Evolutionary conservation across 1,284 basidiomycete genomes (phyloP).

Genomic region (Cutaneotrichosporon cyanovorans): DNA sequence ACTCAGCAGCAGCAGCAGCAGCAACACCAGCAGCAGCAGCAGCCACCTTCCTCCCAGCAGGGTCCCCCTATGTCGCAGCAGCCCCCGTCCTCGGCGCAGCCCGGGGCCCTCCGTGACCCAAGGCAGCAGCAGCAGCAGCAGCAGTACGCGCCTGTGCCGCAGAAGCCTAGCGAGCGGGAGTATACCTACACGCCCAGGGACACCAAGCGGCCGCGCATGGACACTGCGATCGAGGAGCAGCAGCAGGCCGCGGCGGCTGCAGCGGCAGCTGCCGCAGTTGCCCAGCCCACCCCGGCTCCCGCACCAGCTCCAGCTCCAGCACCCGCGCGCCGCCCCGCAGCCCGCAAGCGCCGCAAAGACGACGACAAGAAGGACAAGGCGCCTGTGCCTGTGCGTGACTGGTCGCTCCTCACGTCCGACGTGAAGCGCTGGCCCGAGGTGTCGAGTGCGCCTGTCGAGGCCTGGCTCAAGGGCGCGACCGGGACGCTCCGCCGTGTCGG

Average conservation of each 20-base stretch:
- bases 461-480: slow-evolving; percentile 23
- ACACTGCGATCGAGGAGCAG: slow-evolving; percentile 37
- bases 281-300: background rate
- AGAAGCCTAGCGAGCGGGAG: slow-evolving; percentile 18
- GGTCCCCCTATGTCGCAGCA: no score
- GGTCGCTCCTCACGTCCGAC: slow-evolving; percentile 21
- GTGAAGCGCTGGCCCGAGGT: slow-evolving; percentile 31
- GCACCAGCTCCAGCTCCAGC: background rate
- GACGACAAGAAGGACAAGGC: slow-evolving; percentile 32
- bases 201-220: slow-evolving; percentile 38
- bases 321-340: slow-evolving; percentile 5
- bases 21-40: no score
- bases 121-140: background rate
- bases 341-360: background rate
- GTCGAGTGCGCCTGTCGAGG: slow-evolving; percentile 22
- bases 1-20: no score
- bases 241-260: background rate
- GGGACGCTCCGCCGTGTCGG: slow-evolving; percentile 20
- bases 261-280: background rate
- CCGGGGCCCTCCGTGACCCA: no score
- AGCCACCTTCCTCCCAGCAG: no score
- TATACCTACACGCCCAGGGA: slow-evolving; percentile 32
- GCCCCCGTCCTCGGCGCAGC: background rate
- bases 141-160: slow-evolving; percentile 3
- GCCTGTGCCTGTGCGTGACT: slow-evolving; percentile 25